A percentile compares a stretch with the other conserved stretches of the same genome.
These are phyloP conservation scores for Phialophora expanda DNA, from an alignment of 2,329 filamentous ascomycete species.

Conservation along the genomic window DNA sequence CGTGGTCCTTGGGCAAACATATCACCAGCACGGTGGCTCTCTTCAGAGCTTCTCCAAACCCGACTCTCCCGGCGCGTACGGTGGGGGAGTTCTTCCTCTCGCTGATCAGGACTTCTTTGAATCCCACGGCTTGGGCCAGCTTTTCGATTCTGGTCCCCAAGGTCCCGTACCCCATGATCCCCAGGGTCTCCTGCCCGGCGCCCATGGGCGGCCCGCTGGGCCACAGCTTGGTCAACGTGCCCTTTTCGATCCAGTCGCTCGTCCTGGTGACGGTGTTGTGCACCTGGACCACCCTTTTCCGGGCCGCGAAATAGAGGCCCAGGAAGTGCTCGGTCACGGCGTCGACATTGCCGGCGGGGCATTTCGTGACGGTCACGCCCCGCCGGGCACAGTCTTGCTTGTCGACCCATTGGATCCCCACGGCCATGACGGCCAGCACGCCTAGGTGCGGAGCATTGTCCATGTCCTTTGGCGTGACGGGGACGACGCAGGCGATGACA, in stretches of 20 bases:
- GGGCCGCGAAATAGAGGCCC: conserved; percentile 55
- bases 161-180: conserved; percentile 57
- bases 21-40: conserved; percentile 44
- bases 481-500: conserved; percentile 50
- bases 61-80: conserved; percentile 22
- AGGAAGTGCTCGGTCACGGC: conserved; percentile 59
- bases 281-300: conserved; percentile 50
- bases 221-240: conserved; percentile 45
- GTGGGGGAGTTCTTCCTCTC: conserved; percentile 49
- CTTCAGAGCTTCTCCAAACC: conserved; percentile 44
- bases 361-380: conserved; percentile 55
- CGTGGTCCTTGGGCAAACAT: conserved; percentile 42
- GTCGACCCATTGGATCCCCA: conserved; percentile 56
- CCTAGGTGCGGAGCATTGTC: conserved; percentile 51
- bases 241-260: conserved; percentile 50
- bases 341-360: conserved; percentile 55
- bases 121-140: conserved; percentile 54
- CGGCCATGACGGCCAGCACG: conserved; percentile 53
- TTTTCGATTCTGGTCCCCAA: conserved; percentile 55
- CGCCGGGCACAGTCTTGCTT: conserved; percentile 50
- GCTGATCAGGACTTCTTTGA: conserved; percentile 55
- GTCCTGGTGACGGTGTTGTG: conserved; percentile 44
- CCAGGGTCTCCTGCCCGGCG: conserved; percentile 56
- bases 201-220: conserved; percentile 49
- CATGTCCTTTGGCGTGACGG: conserved; percentile 51